phyloP scores from a whole-genome alignment of 257 asterid genomes.

The Cynanchum wilfordii region DNA sequence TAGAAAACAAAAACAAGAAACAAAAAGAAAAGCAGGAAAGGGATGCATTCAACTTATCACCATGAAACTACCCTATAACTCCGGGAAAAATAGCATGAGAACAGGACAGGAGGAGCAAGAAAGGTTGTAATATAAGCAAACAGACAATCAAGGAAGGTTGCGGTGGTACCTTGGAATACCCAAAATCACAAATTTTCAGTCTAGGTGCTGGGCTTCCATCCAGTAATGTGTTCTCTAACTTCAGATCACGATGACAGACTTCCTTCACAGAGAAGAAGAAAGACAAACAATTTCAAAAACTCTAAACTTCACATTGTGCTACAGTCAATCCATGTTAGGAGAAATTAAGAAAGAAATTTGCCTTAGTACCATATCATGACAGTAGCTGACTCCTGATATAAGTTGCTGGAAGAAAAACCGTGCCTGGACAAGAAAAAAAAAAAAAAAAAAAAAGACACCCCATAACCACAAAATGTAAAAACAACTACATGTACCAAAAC shows the following conservation, averaged over 20 bases:
- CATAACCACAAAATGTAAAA: constrained; percentile 12
- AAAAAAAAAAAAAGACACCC: background rate
- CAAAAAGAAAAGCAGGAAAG: background rate
- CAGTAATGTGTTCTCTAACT: constrained; percentile 83
- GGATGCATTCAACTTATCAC: background rate
- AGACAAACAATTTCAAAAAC: constrained; percentile 1
- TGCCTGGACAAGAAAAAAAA: constrained; percentile 43
- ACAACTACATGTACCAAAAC: background rate
- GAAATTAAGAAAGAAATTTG: background rate
- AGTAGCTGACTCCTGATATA: constrained; percentile 96
- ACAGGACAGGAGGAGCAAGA: background rate
- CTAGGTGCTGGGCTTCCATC: constrained; percentile 97
- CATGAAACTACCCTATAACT: background rate
- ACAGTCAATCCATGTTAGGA: background rate
- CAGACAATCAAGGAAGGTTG: constrained; percentile 8
- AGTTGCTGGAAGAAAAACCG: constrained; percentile 98
- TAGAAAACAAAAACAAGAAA: background rate
- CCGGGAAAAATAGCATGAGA: background rate
- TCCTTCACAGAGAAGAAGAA: constrained; percentile 57
- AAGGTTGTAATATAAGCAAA: background rate
- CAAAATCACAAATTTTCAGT: constrained; percentile 92
- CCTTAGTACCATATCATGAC: constrained; percentile 83
- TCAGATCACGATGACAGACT: constrained; percentile 97
- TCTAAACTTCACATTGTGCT: background rate
- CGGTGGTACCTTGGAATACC: constrained; percentile 80